Conservation (phyloP, 2,329 filamentous ascomycete genomes). For the Pseudovirgaria hyperparasitica region DNA sequence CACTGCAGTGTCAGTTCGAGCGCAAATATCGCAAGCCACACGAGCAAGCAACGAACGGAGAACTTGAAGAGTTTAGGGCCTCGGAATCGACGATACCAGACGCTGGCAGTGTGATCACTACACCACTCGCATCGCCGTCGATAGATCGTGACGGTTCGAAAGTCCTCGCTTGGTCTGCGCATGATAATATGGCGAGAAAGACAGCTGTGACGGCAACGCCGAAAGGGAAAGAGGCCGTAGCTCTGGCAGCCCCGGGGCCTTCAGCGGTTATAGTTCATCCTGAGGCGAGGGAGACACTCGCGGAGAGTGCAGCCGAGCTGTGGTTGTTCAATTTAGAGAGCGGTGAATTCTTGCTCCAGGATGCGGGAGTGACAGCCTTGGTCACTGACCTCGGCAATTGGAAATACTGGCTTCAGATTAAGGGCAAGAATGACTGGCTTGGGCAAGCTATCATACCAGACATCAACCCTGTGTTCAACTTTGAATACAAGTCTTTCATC, state of each 20-base stretch:
- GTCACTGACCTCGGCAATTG: slow-evolving; percentile 82
- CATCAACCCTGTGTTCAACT: slow-evolving; percentile 97
- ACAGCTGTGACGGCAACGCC: slow-evolving; percentile 16
- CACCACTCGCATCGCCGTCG: slow-evolving; percentile 25
- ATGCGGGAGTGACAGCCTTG: slow-evolving; percentile 58
- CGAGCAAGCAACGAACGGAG: slow-evolving; percentile 66
- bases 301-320: slow-evolving; percentile 67
- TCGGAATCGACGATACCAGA: slow-evolving; percentile 47
- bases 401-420: slow-evolving; percentile 92
- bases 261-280: slow-evolving; percentile 51
- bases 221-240: slow-evolving; percentile 25
- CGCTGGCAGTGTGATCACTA: slow-evolving; percentile 44
- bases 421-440: slow-evolving; percentile 67
- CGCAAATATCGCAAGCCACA: slow-evolving; percentile 76
- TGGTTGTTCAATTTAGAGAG: slow-evolving; percentile 88
- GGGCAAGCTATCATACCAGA: slow-evolving; percentile 77
- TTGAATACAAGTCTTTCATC: slow-evolving; percentile 97
- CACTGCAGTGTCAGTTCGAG: slow-evolving; percentile 94
- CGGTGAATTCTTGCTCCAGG: slow-evolving; percentile 73
- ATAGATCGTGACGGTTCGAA: slow-evolving; percentile 17
- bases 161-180: slow-evolving; percentile 22
- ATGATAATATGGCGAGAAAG: slow-evolving; percentile 30
- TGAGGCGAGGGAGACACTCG: slow-evolving; percentile 57
- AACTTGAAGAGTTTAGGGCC: slow-evolving; percentile 76
- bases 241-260: slow-evolving; percentile 49